phyloP scores from a whole-genome alignment of 2,329 filamentous ascomycete species.

The Phialophora verrucosa region DNA sequence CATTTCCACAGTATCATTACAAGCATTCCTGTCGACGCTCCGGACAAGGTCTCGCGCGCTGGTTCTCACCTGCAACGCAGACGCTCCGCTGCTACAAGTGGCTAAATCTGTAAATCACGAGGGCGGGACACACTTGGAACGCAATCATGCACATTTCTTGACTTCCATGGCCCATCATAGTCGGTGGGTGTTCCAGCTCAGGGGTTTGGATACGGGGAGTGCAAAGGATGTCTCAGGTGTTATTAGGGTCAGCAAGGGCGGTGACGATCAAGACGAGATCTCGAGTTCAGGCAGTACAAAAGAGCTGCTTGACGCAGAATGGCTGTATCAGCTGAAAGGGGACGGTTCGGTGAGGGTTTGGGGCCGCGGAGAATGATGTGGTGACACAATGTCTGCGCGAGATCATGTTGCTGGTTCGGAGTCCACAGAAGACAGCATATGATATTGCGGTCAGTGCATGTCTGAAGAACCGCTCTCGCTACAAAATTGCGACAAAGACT shows the following conservation, averaged over 20 bases:
- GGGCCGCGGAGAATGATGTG: slow-evolving; percentile 69
- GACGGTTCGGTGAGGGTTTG: slow-evolving; percentile 85
- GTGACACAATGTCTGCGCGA: not conserved
- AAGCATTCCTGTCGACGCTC: slow-evolving; percentile 29
- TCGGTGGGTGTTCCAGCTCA: slow-evolving; percentile 70
- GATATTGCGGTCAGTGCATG: too few relatives aligned
- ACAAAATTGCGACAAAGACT: not conserved
- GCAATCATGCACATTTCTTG: slow-evolving; percentile 72
- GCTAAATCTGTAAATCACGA: slow-evolving; percentile 41
- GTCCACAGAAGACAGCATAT: not conserved
- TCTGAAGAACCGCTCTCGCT: not conserved
- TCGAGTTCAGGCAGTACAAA: slow-evolving; percentile 31
- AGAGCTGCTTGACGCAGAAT: slow-evolving; percentile 65
- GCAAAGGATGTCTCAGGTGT: slow-evolving; percentile 91
- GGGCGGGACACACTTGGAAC: slow-evolving; percentile 67
- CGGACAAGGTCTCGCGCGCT: slow-evolving; percentile 51
- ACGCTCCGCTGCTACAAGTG: slow-evolving; percentile 70
- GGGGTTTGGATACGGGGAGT: slow-evolving; percentile 83
- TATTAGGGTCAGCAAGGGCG: slow-evolving; percentile 72
- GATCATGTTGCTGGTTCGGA: not conserved
- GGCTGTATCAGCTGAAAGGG: slow-evolving; percentile 78
- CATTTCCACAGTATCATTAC: slow-evolving; percentile 19
- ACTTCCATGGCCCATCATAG: slow-evolving; percentile 77
- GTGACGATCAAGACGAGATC: slow-evolving; percentile 44
- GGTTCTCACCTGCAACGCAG: slow-evolving; percentile 72